These are phyloP conservation scores for Chlorencoelia australis DNA, from an alignment of 2,329 filamentous ascomycete genomes.

Conservation along the genomic window DNA sequence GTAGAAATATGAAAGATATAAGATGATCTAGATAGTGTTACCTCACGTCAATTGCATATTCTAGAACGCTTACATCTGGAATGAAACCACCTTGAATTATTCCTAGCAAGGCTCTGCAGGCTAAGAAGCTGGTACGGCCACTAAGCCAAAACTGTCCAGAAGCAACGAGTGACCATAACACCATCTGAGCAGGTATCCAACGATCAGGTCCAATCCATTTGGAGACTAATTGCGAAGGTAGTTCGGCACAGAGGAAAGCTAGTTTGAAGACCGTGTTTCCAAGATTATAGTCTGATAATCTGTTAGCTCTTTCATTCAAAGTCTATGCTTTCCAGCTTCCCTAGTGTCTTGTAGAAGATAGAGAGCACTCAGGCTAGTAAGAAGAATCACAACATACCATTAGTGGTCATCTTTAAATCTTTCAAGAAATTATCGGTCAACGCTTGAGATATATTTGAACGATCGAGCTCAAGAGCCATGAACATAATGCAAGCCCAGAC, in stretches of 20 bases:
- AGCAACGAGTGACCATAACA: slow-evolving; percentile 45
- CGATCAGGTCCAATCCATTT: slow-evolving; percentile 42
- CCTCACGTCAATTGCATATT: not conserved
- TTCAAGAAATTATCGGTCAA: slow-evolving; percentile 35
- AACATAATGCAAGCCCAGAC: slow-evolving; percentile 42
- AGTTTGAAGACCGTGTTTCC: slow-evolving; percentile 35
- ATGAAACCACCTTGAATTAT: slow-evolving; percentile 40
- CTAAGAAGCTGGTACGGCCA: slow-evolving; percentile 28
- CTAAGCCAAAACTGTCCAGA: slow-evolving; percentile 35
- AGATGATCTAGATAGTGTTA: slow-evolving; percentile 30
- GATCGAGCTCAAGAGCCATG: slow-evolving; percentile 49
- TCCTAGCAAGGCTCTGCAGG: slow-evolving; percentile 20
- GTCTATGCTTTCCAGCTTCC: not conserved
- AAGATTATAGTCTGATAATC: slow-evolving; percentile 34
- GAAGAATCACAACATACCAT: not conserved
- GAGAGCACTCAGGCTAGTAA: too few species aligned
- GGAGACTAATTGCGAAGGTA: slow-evolving; percentile 43
- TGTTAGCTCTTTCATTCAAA: not conserved
- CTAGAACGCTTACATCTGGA: slow-evolving; percentile 40
- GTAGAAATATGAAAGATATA: slow-evolving; percentile 64
- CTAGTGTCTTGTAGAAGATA: not conserved
- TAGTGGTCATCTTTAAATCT: slow-evolving; percentile 5
- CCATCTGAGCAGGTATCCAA: slow-evolving; percentile 42
- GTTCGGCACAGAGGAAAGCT: slow-evolving; percentile 33
- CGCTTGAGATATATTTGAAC: slow-evolving; percentile 48